phyloP scores from a whole-genome alignment of 2,329 filamentous ascomycete species.

The Alternaria atra region DNA sequence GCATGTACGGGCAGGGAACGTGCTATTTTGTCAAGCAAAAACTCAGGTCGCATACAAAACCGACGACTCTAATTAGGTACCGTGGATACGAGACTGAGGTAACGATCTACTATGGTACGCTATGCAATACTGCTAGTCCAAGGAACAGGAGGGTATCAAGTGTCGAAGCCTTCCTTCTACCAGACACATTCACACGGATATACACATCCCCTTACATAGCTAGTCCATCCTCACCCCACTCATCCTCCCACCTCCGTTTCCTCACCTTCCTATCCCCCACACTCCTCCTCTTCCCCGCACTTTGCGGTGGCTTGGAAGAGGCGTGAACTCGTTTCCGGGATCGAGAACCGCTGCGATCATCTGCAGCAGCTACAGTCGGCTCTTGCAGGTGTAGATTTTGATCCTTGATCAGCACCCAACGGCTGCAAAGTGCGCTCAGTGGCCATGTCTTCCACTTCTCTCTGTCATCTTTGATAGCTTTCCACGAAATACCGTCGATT shows the following conservation, averaged over 20 bases:
- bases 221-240: constrained; percentile 38
- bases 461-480: constrained; percentile 29
- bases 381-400: constrained; percentile 18
- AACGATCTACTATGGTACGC: too few relatives aligned
- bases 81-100: too few relatives aligned
- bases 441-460: constrained; percentile 33
- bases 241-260: constrained; percentile 2
- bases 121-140: too few relatives aligned
- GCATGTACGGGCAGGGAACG: too few relatives aligned
- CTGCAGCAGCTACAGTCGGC: background rate
- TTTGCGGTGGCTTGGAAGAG: constrained; percentile 10
- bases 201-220: constrained; percentile 9
- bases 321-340: background rate
- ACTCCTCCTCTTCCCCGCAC: background rate
- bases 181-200: too few relatives aligned
- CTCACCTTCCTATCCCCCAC: background rate
- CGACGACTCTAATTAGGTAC: too few relatives aligned
- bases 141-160: too few relatives aligned
- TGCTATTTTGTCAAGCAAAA: too few relatives aligned
- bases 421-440: constrained; percentile 18
- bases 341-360: background rate
- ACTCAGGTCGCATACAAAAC: too few relatives aligned
- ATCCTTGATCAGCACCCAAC: constrained; percentile 27
- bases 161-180: too few relatives aligned
- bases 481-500: constrained; percentile 39